Evolutionary conservation across 495 filamentous ascomycete genomes (phyloP), one percentile per base, ranked within the genome.

Genomic region (Penicillium paradoxum): DNA sequence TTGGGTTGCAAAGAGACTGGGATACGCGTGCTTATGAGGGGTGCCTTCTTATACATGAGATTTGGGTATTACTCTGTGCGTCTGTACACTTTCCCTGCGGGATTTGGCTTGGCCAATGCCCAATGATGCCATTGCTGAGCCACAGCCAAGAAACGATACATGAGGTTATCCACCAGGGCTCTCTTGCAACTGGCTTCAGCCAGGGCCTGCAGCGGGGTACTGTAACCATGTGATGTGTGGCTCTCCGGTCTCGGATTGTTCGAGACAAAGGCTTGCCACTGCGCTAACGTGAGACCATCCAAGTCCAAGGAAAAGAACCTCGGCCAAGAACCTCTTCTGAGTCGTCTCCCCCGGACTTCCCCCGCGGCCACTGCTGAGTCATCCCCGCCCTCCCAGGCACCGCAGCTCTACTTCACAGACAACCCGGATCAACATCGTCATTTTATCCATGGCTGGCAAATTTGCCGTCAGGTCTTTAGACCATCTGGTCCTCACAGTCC

Each of bases 401-500:
- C 3, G 29, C 4, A 9, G 6, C 6, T 32, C 29, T 32, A 32
- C 29, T 32, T 8, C 29, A 32, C 29, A 8, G 6, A 3, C 29
- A 32, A 36, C 25, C 38, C 4, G 6, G 19, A 24, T 30, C 27
- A 25, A 1, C 44, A 33, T 33, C 42, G 6, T 14, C 17, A 39
- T 4, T 6, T 17, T 37, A 4, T 14, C 3, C 6, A 64, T 64
- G 62, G 56, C 66, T 5, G 42, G 29, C 9, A 61, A 45, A 44
- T 65, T 68, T 43, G 47, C 63, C 19, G 70, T 76, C 37, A 67
- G 63, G 44, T 71, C 77, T 4, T 62, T 82, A 3, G 79, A 82
- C 61, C 79, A 81, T 45, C 55, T 82, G 7, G 79, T 81, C 40
- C 65, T 82, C 8, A 80, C 78, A 6, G 75, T 78, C 21, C 66